Evolutionary conservation across 2,329 filamentous ascomycete species (phyloP).

Genomic region (Fusarium compactum): DNA sequence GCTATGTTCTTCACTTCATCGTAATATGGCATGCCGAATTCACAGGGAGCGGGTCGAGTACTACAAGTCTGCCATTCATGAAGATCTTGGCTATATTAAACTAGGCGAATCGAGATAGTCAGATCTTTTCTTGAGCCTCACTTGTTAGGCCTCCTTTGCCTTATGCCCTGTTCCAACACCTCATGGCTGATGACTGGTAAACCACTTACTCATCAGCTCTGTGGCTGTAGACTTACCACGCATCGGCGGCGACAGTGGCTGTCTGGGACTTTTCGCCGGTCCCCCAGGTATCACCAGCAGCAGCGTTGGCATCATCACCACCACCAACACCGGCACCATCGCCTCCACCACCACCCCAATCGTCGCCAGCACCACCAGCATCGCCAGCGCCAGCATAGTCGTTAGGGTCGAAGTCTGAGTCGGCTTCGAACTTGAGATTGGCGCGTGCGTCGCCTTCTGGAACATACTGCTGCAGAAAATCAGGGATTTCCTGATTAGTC

Average conservation of each 20-base stretch:
- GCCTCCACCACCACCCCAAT: slow-evolving; percentile 5
- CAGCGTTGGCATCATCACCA: neutral
- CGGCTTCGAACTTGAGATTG: slow-evolving; percentile 67
- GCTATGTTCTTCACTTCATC: neutral
- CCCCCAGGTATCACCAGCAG: slow-evolving; percentile 2
- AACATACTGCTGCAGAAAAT: slow-evolving; percentile 77
- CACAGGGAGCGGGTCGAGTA: neutral
- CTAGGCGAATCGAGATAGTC: slow-evolving; percentile 13
- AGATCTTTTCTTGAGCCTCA: slow-evolving; percentile 7
- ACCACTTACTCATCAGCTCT: neutral
- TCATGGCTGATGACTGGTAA: neutral
- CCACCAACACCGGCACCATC: slow-evolving; percentile 10
- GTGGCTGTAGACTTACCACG: slow-evolving; percentile 20
- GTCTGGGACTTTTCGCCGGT: neutral
- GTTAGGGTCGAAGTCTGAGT: slow-evolving; percentile 64
- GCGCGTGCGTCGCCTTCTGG: slow-evolving; percentile 65
- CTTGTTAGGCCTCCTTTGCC: neutral
- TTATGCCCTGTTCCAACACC: neutral
- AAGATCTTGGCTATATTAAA: slow-evolving; percentile 16
- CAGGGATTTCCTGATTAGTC: slow-evolving; percentile 80
- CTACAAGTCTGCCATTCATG: neutral
- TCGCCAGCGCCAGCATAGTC: slow-evolving; percentile 49
- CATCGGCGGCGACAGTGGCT: neutral
- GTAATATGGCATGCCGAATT: neutral
- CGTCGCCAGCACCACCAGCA: slow-evolving; percentile 40